Percentiles rank a stretch among this genome's conserved stretches.
These are phyloP conservation scores for Saksenaea oblongispora DNA, from an alignment of 371 early-diverging fungal genomes.

Conservation along the genomic window DNA sequence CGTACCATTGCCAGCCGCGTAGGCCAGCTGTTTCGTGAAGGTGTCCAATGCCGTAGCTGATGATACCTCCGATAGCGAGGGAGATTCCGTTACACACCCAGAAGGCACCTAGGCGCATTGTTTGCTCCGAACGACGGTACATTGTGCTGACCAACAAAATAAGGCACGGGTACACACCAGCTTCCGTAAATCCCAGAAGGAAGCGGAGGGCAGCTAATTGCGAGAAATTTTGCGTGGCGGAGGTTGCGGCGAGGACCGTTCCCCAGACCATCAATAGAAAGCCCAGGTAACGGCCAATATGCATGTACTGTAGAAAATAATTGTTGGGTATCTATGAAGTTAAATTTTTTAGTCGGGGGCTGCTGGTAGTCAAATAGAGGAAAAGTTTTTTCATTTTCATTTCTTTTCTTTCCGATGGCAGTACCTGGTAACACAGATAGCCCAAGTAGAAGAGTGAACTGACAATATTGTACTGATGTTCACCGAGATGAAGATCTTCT, in stretches of 20 bases:
- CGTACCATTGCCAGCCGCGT: conserved; percentile 41
- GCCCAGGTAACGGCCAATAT: conserved; percentile 33
- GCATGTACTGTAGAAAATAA: conserved; percentile 32
- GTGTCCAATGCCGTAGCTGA: conserved; percentile 31
- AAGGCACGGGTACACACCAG: conserved; percentile 27
- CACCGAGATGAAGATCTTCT: conserved; percentile 19
- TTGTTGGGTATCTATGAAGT: conserved; percentile 39
- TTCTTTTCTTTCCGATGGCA: not conserved
- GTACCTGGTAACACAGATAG: conserved; percentile 38
- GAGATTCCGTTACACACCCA: conserved; percentile 31
- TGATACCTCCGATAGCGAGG: conserved; percentile 24
- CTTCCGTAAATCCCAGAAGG: conserved; percentile 32
- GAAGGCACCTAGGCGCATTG: conserved; percentile 29
- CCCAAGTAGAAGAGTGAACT: conserved; percentile 40
- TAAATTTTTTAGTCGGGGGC: not conserved
- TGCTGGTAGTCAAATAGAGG: not conserved
- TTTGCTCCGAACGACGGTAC: conserved; percentile 36
- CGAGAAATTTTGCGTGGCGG: conserved; percentile 27
- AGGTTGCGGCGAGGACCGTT: conserved; percentile 20
- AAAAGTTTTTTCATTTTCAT: not conserved
- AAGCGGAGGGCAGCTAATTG: conserved; percentile 32
- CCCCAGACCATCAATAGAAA: conserved; percentile 35
- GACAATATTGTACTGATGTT: conserved; percentile 31
- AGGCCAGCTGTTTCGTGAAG: conserved; percentile 24
- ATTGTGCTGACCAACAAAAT: conserved; percentile 36